phyloP scores from a whole-genome alignment of 345 rosid species.

The Corymbia maculata region DNA sequence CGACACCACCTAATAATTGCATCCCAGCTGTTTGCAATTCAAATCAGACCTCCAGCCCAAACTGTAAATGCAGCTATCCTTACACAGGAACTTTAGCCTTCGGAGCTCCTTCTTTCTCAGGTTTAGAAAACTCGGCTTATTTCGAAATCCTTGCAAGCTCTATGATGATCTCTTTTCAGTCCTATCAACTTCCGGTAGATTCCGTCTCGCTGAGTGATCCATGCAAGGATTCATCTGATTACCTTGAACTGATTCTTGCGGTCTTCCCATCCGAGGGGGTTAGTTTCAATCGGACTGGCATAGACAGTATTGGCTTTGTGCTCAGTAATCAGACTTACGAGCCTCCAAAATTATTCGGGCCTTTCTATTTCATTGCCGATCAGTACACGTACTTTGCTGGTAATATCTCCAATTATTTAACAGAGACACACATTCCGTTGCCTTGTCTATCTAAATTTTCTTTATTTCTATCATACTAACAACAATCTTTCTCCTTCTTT shows the following conservation, averaged over 20 bases:
- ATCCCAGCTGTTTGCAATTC: slow-evolving; percentile 15
- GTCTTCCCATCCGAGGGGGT: slow-evolving; percentile 46
- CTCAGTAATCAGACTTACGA: slow-evolving; percentile 56
- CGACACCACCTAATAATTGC: slow-evolving; percentile 41
- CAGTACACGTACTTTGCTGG: slow-evolving; percentile 38
- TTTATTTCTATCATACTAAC: background rate
- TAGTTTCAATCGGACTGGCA: slow-evolving; percentile 33
- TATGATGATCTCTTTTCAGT: slow-evolving; percentile 13
- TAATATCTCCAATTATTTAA: slow-evolving; percentile 11
- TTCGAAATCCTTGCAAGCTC: slow-evolving; percentile 20
- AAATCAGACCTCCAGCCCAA: slow-evolving; percentile 39
- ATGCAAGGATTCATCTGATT: slow-evolving; percentile 23
- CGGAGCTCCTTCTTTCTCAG: slow-evolving; percentile 64
- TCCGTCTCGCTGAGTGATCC: slow-evolving; percentile 47
- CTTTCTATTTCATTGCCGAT: slow-evolving; percentile 35
- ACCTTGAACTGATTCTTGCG: slow-evolving; percentile 31
- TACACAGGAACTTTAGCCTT: slow-evolving; percentile 50
- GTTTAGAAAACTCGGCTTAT: slow-evolving; percentile 23
- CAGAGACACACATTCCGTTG: background rate
- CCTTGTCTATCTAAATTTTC: background rate
- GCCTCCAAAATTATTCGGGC: slow-evolving; percentile 55
- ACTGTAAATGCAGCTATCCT: slow-evolving; percentile 57
- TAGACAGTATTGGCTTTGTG: slow-evolving; percentile 31
- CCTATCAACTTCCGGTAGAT: slow-evolving; percentile 48
- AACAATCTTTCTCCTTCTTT: background rate